Evolutionary conservation across 1,139 yeast genomes (phyloP).

Genomic region (Zygosaccharomyces sapae): DNA sequence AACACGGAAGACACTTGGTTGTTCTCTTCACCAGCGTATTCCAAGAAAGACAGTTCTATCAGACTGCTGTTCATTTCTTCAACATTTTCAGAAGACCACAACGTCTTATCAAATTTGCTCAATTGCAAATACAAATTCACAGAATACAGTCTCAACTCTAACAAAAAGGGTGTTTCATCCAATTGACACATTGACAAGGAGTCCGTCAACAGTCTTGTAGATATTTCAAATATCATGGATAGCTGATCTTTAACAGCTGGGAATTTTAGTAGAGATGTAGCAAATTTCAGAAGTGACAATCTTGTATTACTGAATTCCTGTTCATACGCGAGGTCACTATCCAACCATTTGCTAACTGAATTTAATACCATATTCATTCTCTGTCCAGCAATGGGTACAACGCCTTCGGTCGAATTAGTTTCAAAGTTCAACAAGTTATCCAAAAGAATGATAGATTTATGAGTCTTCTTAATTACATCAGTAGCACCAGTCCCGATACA

Average conservation of each 20-base stretch:
- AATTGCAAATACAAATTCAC: conserved; percentile 41
- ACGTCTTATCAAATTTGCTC: conserved; percentile 33
- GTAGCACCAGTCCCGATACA: conserved; percentile 50
- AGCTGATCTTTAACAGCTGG: conserved; percentile 17
- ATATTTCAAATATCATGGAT: conserved; percentile 12
- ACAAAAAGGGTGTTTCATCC: conserved; percentile 38
- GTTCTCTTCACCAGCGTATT: conserved; percentile 17
- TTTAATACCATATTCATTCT: conserved; percentile 58
- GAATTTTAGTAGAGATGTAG: conserved; percentile 27
- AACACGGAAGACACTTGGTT: conserved; percentile 29
- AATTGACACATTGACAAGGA: conserved; percentile 46
- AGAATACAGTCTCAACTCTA: conserved; percentile 46
- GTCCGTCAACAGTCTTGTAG: conserved; percentile 45
- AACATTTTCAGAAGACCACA: conserved; percentile 16
- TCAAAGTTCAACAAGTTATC: conserved; percentile 43
- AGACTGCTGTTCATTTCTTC: conserved; percentile 29
- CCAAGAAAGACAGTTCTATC: conserved; percentile 27
- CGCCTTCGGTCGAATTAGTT: conserved; percentile 13
- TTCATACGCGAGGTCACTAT: conserved; percentile 59
- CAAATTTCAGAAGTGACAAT: conserved; percentile 50
- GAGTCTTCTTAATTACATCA: conserved; percentile 43
- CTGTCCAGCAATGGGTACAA: conserved; percentile 51
- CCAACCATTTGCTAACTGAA: conserved; percentile 53
- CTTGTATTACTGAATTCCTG: conserved; percentile 49
- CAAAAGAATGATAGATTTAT: conserved; percentile 48